These are phyloP conservation scores for Bretschneidera sinensis DNA, from an alignment of 345 rosid species.

Conservation along the genomic window DNA sequence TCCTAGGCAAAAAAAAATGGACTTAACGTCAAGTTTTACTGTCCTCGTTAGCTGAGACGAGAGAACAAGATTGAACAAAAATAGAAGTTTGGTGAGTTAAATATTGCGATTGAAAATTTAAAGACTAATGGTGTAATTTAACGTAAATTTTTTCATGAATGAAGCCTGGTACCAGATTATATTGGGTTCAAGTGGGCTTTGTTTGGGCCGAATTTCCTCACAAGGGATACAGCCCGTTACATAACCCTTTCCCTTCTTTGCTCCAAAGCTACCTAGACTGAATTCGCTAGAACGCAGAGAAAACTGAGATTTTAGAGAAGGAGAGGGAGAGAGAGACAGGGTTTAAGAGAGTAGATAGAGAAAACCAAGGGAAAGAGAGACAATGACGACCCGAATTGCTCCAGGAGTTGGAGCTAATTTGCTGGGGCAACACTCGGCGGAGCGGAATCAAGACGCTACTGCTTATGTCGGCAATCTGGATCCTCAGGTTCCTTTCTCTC, in stretches of 20 bases:
- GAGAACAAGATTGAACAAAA: too few relatives aligned
- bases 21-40: too few relatives aligned
- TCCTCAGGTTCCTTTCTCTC: slow-evolving; percentile 65
- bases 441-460: slow-evolving; percentile 97
- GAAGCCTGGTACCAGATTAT: too few relatives aligned
- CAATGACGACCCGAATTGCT: slow-evolving; percentile 92
- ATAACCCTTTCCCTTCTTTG: background rate
- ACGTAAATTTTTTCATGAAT: too few relatives aligned
- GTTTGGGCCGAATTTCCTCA: too few relatives aligned
- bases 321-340: background rate
- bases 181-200: too few relatives aligned
- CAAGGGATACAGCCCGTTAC: too few relatives aligned
- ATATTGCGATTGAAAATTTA: too few relatives aligned
- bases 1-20: too few relatives aligned
- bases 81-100: too few relatives aligned
- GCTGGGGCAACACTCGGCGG: slow-evolving; percentile 95
- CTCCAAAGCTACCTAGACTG: background rate
- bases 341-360: slow-evolving; percentile 3
- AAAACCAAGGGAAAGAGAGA: background rate
- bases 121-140: too few relatives aligned
- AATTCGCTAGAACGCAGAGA: background rate
- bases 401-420: slow-evolving; percentile 98
- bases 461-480: slow-evolving; percentile 90
- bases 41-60: too few relatives aligned
- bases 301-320: background rate